These are phyloP conservation scores for Incumbomyces delicatus DNA, from an alignment of 2,329 filamentous ascomycete species.

Conservation along the genomic window DNA sequence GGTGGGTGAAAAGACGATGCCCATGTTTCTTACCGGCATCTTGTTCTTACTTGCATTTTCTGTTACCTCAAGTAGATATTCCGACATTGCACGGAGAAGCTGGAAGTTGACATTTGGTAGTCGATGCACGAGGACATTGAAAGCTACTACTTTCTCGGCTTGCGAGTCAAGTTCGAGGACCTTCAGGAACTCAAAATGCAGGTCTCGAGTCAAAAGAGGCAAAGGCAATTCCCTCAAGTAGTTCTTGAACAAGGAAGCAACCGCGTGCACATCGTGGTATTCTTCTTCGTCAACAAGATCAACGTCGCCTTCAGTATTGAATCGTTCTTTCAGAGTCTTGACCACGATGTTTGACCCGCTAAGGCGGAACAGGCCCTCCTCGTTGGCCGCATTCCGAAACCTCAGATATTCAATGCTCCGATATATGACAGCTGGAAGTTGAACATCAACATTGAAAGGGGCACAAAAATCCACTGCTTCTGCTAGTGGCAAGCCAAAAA, in stretches of 20 bases:
- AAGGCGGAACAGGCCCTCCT: slow-evolving; percentile 93
- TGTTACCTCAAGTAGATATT: slow-evolving; percentile 84
- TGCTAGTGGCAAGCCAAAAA: slow-evolving; percentile 74
- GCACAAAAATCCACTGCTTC: slow-evolving; percentile 78
- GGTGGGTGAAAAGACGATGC: slow-evolving; percentile 95
- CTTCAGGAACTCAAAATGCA: slow-evolving; percentile 79
- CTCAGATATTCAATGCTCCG: slow-evolving; percentile 90
- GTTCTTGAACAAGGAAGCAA: slow-evolving; percentile 85
- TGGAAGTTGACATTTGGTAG: slow-evolving; percentile 73
- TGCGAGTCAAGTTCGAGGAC: slow-evolving; percentile 71
- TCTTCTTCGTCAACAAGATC: slow-evolving; percentile 72
- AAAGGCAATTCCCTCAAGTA: slow-evolving; percentile 87
- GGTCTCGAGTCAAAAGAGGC: slow-evolving; percentile 80
- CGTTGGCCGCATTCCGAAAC: slow-evolving; percentile 65
- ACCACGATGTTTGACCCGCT: slow-evolving; percentile 96
- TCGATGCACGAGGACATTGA: slow-evolving; percentile 68
- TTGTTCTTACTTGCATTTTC: slow-evolving; percentile 86
- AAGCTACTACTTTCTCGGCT: slow-evolving; percentile 63
- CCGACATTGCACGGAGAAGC: slow-evolving; percentile 72
- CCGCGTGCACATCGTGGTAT: slow-evolving; percentile 91
- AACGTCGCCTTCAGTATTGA: slow-evolving; percentile 86
- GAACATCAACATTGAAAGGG: slow-evolving; percentile 60
- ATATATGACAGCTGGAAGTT: slow-evolving; percentile 85
- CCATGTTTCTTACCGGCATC: slow-evolving; percentile 96
- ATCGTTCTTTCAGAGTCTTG: slow-evolving; percentile 79